Evolutionary conservation across 1,284 basidiomycete genomes (phyloP).

Genomic region (Pseudozyma sp.): DNA sequence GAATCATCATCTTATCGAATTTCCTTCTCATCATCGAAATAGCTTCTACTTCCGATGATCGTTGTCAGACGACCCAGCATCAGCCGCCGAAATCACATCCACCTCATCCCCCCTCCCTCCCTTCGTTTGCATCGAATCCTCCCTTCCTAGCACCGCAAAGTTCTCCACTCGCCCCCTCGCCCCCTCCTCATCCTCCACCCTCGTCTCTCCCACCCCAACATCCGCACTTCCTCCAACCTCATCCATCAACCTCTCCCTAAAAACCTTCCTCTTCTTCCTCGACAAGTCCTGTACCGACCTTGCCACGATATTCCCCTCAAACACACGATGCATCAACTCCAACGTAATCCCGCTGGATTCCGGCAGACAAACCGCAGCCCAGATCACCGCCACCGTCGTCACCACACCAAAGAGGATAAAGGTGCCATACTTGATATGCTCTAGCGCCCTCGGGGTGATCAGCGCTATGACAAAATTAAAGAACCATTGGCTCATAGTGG

Average conservation of each 20-base stretch:
- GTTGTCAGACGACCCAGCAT: constrained; percentile 19
- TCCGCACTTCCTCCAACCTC: constrained; percentile 43
- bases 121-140: constrained; percentile 20
- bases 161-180: neutral
- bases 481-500: constrained; percentile 53
- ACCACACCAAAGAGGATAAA: constrained; percentile 61
- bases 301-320: constrained; percentile 59
- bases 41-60: constrained; percentile 17
- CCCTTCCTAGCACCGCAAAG: constrained; percentile 22
- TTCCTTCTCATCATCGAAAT: no score
- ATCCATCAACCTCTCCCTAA: constrained; percentile 36
- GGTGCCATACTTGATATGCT: constrained; percentile 62
- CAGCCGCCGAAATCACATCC: constrained; percentile 20
- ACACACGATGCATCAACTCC: constrained; percentile 60
- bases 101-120: neutral
- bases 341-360: constrained; percentile 63
- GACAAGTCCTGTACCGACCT: constrained; percentile 56
- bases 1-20: neutral
- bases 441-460: constrained; percentile 60
- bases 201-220: neutral
- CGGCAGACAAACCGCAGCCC: constrained; percentile 62
- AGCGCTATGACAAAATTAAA: constrained; percentile 66
- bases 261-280: constrained; percentile 43
- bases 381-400: constrained; percentile 56
- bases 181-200: neutral